Evolutionary conservation across 176 grass and related monocot genomes (phyloP).

Genomic region (Calamus simplicifolius): DNA sequence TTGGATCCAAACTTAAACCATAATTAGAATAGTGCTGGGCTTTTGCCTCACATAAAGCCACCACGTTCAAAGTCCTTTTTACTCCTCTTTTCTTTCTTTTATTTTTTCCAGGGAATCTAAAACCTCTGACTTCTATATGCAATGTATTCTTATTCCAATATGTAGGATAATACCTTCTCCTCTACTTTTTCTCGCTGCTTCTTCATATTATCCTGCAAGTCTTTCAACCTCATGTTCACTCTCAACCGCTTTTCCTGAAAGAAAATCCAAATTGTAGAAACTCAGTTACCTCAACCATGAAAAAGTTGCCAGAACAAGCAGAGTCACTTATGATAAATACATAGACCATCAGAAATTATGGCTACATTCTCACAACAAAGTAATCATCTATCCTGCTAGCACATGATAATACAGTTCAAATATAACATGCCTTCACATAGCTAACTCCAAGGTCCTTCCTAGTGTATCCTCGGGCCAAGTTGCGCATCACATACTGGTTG

Average conservation of each 20-base stretch:
- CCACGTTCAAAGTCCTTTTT: too few species aligned
- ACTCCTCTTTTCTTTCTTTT: too few species aligned
- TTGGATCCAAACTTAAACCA: too few species aligned
- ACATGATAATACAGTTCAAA: too few species aligned
- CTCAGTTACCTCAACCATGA: conserved; percentile 3
- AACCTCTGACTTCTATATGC: too few species aligned
- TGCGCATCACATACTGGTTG: conserved; percentile 95
- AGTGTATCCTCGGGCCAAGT: conserved; percentile 87
- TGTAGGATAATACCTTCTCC: conserved; percentile 55
- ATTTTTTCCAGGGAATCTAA: too few species aligned
- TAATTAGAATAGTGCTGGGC: too few species aligned
- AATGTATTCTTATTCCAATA: too few species aligned
- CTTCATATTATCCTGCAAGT: conserved; percentile 76
- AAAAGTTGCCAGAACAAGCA: neutral
- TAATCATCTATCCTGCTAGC: too few species aligned
- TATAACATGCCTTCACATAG: conserved; percentile 74
- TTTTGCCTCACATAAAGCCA: too few species aligned
- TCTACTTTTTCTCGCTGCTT: conserved; percentile 92
- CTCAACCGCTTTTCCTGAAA: conserved; percentile 79
- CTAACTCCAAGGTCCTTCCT: conserved; percentile 95
- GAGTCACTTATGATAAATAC: too few species aligned
- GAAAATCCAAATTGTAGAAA: conserved; percentile 3
- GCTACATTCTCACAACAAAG: neutral
- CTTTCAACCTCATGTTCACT: conserved; percentile 96
- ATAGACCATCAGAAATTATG: neutral